Base-by-base conservation (phyloP, 768 basidiomycete species). In the Chalciporus sphaerocephalus region DNA sequence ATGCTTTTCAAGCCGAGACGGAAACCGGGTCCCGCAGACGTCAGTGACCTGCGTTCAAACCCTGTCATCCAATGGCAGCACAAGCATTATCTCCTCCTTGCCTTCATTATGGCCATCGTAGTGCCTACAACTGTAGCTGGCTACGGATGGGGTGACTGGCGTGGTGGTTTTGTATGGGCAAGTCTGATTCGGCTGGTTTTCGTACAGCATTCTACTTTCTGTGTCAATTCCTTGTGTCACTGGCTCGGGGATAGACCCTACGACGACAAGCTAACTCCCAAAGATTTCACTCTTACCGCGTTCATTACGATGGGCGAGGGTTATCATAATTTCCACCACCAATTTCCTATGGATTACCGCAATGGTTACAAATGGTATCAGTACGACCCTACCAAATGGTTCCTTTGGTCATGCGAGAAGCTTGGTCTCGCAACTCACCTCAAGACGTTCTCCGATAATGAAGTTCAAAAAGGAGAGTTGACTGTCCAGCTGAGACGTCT, bases 251-350 rank as follows among this genome's bases (percentile, higher is more conserved):
- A 91, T 45, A 71, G 81, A 21, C 87, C 89, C 12, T 94, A 90
- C 62, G 90, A 94, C 68, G 87, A 91, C 77, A 92, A 91, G 72
- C 86, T 90, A 66, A 87, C 88, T n/a, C 90, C 92, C 2, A 76
- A 81, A 41, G 90, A 94, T 69, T 90, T 90, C 66, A 64, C 88
- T 39, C 68, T 92, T 64, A 93, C 91, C 27, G 92, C 91, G 6
- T 71, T 95, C 30, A 83, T 81, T 49, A 93, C 92, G n/a, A 83
- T 92, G 61, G 92, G 92, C 42, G 92, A 95, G 65, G 92, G 92
- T 17, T 95, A 95, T 72, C 92, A 95, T 75, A 95, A 95, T 68
- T 93, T 92, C 80, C 92, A 95, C 71, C 92, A 95, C 60, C 79
- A 78, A 55, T 94, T 93, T 79, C 91, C 92, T 11, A 89, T 90